A percentile compares a stretch with the other conserved stretches of the same genome.
phyloP scores from a whole-genome alignment of 176 grass and related monocot species.

The Aegilops speltoides region DNA sequence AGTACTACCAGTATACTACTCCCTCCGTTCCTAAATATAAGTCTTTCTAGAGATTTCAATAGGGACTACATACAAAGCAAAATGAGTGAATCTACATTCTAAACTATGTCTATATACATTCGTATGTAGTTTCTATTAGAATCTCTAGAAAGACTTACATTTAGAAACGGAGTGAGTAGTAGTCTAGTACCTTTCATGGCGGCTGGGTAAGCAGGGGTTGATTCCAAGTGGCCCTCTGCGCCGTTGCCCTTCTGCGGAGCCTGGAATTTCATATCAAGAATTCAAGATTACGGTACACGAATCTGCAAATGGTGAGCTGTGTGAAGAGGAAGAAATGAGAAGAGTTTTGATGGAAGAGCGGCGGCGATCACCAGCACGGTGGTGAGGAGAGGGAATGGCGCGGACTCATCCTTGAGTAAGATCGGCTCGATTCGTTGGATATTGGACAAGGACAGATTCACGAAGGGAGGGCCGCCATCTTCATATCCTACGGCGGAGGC shows the following conservation, averaged over 20 bases:
- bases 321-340: neutral
- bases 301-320: neutral
- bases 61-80: too few relatives aligned
- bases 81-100: too few relatives aligned
- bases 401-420: neutral
- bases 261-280: neutral
- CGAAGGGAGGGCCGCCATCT: neutral
- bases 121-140: too few relatives aligned
- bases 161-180: too few relatives aligned
- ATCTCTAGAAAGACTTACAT: too few relatives aligned
- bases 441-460: conserved; percentile 17
- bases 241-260: neutral
- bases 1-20: neutral
- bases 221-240: neutral
- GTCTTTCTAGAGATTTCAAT: too few relatives aligned
- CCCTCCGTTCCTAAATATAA: too few relatives aligned
- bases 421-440: conserved; percentile 22
- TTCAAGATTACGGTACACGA: neutral
- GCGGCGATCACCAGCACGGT: neutral
- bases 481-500: neutral
- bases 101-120: too few relatives aligned
- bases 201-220: conserved; percentile 30
- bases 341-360: neutral
- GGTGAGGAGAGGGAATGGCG: neutral
- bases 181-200: conserved; percentile 45